These are phyloP conservation scores for Lachnellula hyalina DNA, from an alignment of 2,329 filamentous ascomycete genomes.

Conservation along the genomic window DNA sequence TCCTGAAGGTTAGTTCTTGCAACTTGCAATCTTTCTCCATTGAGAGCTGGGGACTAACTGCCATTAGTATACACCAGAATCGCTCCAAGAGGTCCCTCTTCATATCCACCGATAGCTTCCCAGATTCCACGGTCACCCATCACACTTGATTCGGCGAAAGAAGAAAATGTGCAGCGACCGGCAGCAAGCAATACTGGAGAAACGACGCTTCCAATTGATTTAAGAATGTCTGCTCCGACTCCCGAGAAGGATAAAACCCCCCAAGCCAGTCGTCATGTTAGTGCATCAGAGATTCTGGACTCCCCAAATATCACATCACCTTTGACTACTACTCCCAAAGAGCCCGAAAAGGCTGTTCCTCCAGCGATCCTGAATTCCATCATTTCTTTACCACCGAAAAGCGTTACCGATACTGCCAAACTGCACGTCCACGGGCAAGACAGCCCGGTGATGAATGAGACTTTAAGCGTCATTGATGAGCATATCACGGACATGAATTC, in stretches of 20 bases:
- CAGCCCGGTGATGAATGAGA: constrained; percentile 86
- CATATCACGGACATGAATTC: constrained; percentile 83
- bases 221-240: constrained; percentile 10
- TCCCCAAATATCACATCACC: constrained; percentile 35
- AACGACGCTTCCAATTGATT: constrained; percentile 9
- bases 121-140: constrained; percentile 12
- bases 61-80: constrained; percentile 31
- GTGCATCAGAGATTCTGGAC: constrained; percentile 17
- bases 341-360: constrained; percentile 6
- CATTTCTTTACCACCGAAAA: constrained; percentile 37
- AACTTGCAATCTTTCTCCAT: neutral
- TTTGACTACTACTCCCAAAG: constrained; percentile 29
- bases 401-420: constrained; percentile 42
- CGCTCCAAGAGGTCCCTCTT: constrained; percentile 28
- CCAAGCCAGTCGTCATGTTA: constrained; percentile 29
- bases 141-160: constrained; percentile 6
- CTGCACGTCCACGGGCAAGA: constrained; percentile 43
- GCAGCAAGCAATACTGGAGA: constrained; percentile 6
- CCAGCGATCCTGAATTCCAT: constrained; percentile 12
- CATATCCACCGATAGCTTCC: constrained; percentile 24
- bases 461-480: constrained; percentile 91
- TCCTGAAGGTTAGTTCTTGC: constrained; percentile 59
- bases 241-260: constrained; percentile 17
- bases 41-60: constrained; percentile 10
- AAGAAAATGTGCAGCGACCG: constrained; percentile 6